Evolutionary conservation across 805 yeast species (phyloP), one percentile per base, ranked within the genome.

Genomic region (Wickerhamiella galacta): DNA sequence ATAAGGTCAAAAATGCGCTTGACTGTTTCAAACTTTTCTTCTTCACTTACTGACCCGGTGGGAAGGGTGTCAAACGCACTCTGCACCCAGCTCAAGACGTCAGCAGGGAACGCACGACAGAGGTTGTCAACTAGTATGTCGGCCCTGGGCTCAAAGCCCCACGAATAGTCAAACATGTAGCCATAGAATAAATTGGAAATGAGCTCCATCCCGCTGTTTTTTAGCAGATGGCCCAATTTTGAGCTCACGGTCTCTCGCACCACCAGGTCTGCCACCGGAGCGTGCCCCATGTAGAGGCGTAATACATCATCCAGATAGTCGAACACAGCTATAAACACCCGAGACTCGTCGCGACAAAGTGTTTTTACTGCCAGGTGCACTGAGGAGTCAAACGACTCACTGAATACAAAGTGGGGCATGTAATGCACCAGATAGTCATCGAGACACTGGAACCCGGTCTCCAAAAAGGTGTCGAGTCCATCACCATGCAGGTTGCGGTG

Each of bases 251-350:
- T 28, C n/a, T 29, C 34, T n/a, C 54, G 53, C 32, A 66, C 49
- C 16, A 75, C 60, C 28, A 64, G 62, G 16, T 53, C 48, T 36
- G 68, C 66, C 41, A 78, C 61, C n/a, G 59, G 63, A 8, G 77
- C 74, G 27, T 72, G 68, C 15, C 56, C 57, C 15, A 64, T 68
- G n/a, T 52, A 25, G 12, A 34, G 33, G 18, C 62, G 64, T 34
- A 68, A 65, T 22, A 82, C 61, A 51, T 90, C 98, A 42, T 80
- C 75, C 43, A 85, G 54, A 51, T 70, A 82, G 47, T 81, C 83
- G 36, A 85, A 57, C 14, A 75, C 69, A 2, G 82, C 63, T 25
- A 66, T 60, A 37, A 82, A 59, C 3, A 93, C 75, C 39, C 78
- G 90, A 38, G 63, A 64, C 47, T 81, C 83, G 38, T 72, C 74